Evolutionary conservation across 805 yeast genomes (phyloP), one percentile per base, ranked within the genome.

Genomic region (Cyberlindnera galapagoensis): DNA sequence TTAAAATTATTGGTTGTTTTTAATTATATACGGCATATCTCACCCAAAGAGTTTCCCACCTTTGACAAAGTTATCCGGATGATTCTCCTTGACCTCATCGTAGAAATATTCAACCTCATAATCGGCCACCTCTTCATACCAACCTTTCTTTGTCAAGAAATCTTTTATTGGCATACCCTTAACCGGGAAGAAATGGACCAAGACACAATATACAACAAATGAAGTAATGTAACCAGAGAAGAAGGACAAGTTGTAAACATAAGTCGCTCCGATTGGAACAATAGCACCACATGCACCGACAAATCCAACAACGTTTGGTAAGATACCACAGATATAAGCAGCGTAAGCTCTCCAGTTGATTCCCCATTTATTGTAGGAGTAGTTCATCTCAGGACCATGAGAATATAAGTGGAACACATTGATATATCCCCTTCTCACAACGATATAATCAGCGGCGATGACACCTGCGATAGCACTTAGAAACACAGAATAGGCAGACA

Each of bases 271-370:
- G 28, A 63, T 60, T 18, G 95, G 94, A 11, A 85, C 94, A 38
- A 65, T 69, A n/a, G 76, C 71, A 24, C 79, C 83, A 16, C 83
- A 76, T 8, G 87, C 86, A 42, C 94, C 86, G 6, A 80, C 90
- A 47, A 86, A 86, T 2, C 96, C 96, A 14, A 81, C 81, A 50
- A 86, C 78, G 49, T 85, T 86, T 28, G 94, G 92, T 21, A 76
- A 62, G 38, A 87, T 78, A 34, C 95, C 95, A 44, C 78, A 67
- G 43, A 86, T 54, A 54, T 86, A 86, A 1, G 95, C 92, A 20
- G 67, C 74, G 44, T 73, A 76, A 2, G 90, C 95, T 54, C 94
- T 69, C 92, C 94, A 83, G 53, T 85, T 84, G 56, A 74, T 46
- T 24, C 95, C 95, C 29, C 63, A 58, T 19, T 49, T 58, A 47